A percentile compares a stretch with the other conserved stretches of the same genome.
Conservation (phyloP, 345 rosid species). For the Hevea brasiliensis region DNA sequence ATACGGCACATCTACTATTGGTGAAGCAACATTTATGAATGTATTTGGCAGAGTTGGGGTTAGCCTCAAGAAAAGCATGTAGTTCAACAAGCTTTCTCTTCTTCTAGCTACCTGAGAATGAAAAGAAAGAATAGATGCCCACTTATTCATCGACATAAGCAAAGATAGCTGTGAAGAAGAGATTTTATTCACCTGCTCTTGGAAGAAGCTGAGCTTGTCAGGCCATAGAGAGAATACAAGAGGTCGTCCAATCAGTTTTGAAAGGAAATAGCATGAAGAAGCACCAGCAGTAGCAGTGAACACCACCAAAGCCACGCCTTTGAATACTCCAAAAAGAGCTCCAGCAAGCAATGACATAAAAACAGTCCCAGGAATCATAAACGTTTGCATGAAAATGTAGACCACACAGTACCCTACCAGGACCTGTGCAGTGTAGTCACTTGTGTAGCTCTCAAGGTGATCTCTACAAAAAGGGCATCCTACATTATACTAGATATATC, state of each 20-base stretch:
- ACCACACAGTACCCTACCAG: conserved; percentile 77
- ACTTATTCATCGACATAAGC: neutral
- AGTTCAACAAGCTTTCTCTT: conserved; percentile 65
- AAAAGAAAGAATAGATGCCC: conserved; percentile 16
- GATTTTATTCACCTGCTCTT: conserved; percentile 64
- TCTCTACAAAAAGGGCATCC: conserved; percentile 48
- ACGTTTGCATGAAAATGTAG: conserved; percentile 91
- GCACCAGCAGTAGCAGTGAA: conserved; percentile 93
- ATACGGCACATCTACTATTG: conserved; percentile 83
- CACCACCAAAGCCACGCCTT: conserved; percentile 84
- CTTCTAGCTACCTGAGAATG: conserved; percentile 70
- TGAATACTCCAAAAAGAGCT: conserved; percentile 79
- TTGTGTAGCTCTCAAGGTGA: conserved; percentile 81
- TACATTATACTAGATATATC: neutral
- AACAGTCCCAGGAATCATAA: conserved; percentile 92
- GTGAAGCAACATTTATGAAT: conserved; percentile 91
- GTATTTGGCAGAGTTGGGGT: conserved; percentile 94
- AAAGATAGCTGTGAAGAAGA: neutral
- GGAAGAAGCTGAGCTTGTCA: conserved; percentile 80
- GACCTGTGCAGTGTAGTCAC: conserved; percentile 82
- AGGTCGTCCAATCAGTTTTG: conserved; percentile 81
- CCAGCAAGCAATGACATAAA: conserved; percentile 97
- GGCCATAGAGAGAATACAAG: conserved; percentile 85
- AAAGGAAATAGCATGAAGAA: conserved; percentile 88
- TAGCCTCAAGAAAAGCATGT: conserved; percentile 85